These are phyloP conservation scores for Aureobasidium zeae DNA, from an alignment of 2,329 filamentous ascomycete genomes.

Conservation along the genomic window DNA sequence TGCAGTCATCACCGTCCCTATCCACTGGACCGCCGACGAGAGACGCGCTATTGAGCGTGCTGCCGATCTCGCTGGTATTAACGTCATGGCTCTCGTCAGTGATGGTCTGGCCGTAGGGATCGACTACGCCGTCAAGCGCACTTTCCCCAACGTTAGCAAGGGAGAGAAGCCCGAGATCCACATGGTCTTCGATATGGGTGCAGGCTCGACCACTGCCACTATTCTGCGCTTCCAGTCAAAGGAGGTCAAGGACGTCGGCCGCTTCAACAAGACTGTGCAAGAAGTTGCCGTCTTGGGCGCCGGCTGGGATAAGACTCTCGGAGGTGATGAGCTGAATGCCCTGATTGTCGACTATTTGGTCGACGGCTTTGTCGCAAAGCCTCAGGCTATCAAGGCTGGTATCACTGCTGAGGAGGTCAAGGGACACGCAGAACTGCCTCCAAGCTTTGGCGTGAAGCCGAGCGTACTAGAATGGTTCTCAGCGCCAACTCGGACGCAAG, in stretches of 20 bases:
- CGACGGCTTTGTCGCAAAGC: constrained; percentile 61
- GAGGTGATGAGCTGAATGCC: constrained; percentile 80
- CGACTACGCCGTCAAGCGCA: constrained; percentile 87
- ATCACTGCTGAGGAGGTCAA: constrained; percentile 56
- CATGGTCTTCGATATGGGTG: constrained; percentile 95
- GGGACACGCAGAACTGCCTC: constrained; percentile 71
- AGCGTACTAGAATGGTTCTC: constrained; percentile 75
- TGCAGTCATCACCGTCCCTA: constrained; percentile 77
- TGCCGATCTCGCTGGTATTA: constrained; percentile 78
- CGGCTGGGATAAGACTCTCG: constrained; percentile 83
- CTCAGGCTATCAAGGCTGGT: constrained; percentile 52
- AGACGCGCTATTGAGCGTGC: constrained; percentile 77
- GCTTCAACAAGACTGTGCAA: constrained; percentile 92
- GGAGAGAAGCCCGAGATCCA: constrained; percentile 84
- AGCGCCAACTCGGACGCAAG: constrained; percentile 83
- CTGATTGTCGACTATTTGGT: constrained; percentile 87
- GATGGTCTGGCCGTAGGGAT: constrained; percentile 88
- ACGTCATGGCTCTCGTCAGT: constrained; percentile 73
- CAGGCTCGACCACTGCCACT: constrained; percentile 85
- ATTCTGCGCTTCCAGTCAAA: constrained; percentile 83
- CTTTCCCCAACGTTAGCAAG: constrained; percentile 75
- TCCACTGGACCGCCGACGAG: constrained; percentile 86
- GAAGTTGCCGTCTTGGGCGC: constrained; percentile 82
- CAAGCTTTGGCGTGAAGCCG: constrained; percentile 87
- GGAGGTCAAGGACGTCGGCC: constrained; percentile 81